Base-by-base conservation (phyloP, 257 asterid species). In the Solanum gandarillasii region DNA sequence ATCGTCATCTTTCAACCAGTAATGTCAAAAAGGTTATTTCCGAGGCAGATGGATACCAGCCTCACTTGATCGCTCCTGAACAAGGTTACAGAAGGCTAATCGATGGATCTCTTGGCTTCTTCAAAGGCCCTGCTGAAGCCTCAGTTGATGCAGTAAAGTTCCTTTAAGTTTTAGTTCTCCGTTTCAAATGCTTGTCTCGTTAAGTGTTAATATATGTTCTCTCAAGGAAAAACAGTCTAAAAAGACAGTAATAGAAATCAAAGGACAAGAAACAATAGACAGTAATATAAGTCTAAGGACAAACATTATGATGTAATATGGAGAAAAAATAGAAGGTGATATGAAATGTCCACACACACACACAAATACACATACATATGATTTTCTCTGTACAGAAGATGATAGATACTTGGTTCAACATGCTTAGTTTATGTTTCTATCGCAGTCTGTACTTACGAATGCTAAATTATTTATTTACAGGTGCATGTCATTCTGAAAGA, bases 71-170 rank as follows among this genome's bases (percentile, higher is more conserved):
- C 89, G 99, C 99, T 88, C 99, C 99, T 36, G 99, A 96, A 89
- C 99, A 96, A 94, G 99, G 99, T 87, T 96, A 96, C 92, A 93
- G 98, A 92, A 95, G 99, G 89, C 90, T 95, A 76, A 97, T 97
- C 86, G 99, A 97, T 87, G 99, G 99, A 89, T 97, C 98, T 58
- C 98, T 97, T 27, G 95, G 98, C 84, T 97, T 91, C 89, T 97
- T 97, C 93, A 95, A 95, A 93, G 99, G 99, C 31, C 99, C 99
- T 20, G 98, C 98, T 81, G 99, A 97, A 91, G 99, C 99, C 90
- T 97, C 99, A 85, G 98, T 97, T 85, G 99, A 97, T 89, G 98
- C 98, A 88, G 99, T 96, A 93, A 21, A 73, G 25, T 86, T 89
- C 87, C 48, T 41, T 89, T 87, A 27, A 18, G 21, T 71, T 65